Base-by-base conservation (phyloP, 108 stramenopile species). In the Ochromonas danica region DNA sequence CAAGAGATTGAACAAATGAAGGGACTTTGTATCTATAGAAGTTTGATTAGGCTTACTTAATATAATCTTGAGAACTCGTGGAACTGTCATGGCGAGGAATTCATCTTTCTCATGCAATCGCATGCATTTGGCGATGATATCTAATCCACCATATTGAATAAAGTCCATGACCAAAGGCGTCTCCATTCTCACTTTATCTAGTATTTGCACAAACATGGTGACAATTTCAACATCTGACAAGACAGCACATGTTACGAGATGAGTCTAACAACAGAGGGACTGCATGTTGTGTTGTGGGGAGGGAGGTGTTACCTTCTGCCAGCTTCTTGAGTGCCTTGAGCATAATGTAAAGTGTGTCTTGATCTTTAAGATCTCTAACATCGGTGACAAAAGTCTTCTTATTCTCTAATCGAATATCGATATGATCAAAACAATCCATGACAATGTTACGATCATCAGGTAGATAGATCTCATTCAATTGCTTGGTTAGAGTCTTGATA, bases 41-140 rank as follows among this genome's bases (percentile, higher is more conserved):
- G 45, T 51, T 6, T 51, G 45, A 51, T 51, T 51, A 51, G 45
- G 31, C 31, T 67, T 67, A 67, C 63, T 25, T 36, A 67, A 36
- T 25, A 67, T 25, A 25, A 31, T 10, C 10, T 36, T 28, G 31
- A 67, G 3, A 6, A 67, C 3, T 36, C 10, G 3, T 6, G 31
- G 30, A 28, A 33, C 6, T 36, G 25, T 28, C 63, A 3, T 25
- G 10, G 63, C 17, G 17, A 67, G 17, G 31, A 14, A 67, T 28
- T 67, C 63, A 25, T 67, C 63, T 36, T 22, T 31, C 31, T 3
- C 30, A 36, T 67, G 63, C 31, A 31, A 6, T 28, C 31, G 17
- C 63, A 67, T 67, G 3, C 14, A 3, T 36, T 67, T 67, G 3
- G 3, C 63, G 63, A 67, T 28, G 14, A 67, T 28, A 36, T 67